A percentile compares a stretch with the other conserved stretches of the same genome.
Conservation (phyloP, 2,329 filamentous ascomycete genomes). For the Sordariomycetes sp. region DNA sequence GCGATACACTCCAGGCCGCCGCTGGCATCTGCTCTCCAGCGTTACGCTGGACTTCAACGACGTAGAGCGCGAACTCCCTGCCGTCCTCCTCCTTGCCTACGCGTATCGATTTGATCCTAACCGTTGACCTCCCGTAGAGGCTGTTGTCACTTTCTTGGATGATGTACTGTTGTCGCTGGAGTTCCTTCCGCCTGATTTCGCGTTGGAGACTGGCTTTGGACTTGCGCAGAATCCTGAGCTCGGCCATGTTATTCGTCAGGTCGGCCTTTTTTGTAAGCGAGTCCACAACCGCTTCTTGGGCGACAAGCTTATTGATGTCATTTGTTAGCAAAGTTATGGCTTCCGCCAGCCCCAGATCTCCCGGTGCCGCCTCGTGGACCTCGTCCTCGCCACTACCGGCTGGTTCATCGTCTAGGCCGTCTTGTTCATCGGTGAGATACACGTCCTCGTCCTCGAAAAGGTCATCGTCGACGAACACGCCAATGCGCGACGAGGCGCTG, state of each 20-base stretch:
- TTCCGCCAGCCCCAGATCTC: slow-evolving; percentile 84
- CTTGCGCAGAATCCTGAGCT: slow-evolving; percentile 82
- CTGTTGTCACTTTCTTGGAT: slow-evolving; percentile 97
- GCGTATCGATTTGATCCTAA: slow-evolving; percentile 86
- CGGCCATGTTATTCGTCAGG: slow-evolving; percentile 89
- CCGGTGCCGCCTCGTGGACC: slow-evolving; percentile 87
- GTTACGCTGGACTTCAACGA: slow-evolving; percentile 80
- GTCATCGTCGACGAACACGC: slow-evolving; percentile 88
- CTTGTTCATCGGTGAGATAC: slow-evolving; percentile 74
- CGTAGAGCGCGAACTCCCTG: slow-evolving; percentile 84
- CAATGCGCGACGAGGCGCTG: slow-evolving; percentile 72
- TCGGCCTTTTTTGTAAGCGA: slow-evolving; percentile 89
- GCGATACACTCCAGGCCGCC: slow-evolving; percentile 86
- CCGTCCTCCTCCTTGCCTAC: slow-evolving; percentile 87
- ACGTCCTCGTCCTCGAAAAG: slow-evolving; percentile 83
- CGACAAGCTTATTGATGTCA: slow-evolving; percentile 77
- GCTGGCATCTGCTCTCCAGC: slow-evolving; percentile 93
- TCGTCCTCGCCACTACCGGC: slow-evolving; percentile 57
- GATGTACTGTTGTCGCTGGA: slow-evolving; percentile 93
- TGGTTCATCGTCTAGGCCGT: slow-evolving; percentile 49
- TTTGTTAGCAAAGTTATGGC: slow-evolving; percentile 79
- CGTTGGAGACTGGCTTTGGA: slow-evolving; percentile 86
- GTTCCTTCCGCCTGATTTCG: slow-evolving; percentile 85
- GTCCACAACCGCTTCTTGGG: slow-evolving; percentile 84
- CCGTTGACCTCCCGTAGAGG: slow-evolving; percentile 78